These are phyloP conservation scores for Gloeostereum incarnatum DNA, from an alignment of 768 basidiomycete species.

Conservation along the genomic window DNA sequence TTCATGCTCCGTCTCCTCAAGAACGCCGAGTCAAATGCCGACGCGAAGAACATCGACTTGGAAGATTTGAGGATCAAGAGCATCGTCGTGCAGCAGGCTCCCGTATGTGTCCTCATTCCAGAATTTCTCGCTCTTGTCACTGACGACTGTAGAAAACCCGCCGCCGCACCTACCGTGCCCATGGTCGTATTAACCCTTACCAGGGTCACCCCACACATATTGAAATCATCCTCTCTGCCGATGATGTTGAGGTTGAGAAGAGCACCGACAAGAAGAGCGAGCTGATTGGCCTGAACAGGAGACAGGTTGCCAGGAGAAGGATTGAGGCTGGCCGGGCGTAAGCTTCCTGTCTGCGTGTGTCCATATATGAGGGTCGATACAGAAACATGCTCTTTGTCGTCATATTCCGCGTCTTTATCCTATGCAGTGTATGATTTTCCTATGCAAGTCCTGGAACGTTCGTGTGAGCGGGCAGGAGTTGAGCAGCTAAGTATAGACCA, in stretches of 20 bases:
- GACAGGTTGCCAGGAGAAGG: conserved; percentile 80
- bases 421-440: too few relatives aligned
- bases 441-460: too few relatives aligned
- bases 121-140: background rate
- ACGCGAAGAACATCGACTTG: conserved; percentile 90
- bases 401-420: too few relatives aligned
- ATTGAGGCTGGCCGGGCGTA: conserved; percentile 74
- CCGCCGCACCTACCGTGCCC: conserved; percentile 97
- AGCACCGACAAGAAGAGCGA: conserved; percentile 71
- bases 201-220: conserved; percentile 97
- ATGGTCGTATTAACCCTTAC: conserved; percentile 98
- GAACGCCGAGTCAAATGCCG: conserved; percentile 99
- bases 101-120: conserved; percentile 43
- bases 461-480: too few relatives aligned
- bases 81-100: conserved; percentile 98
- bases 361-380: too few relatives aligned
- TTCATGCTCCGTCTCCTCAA: conserved; percentile 92
- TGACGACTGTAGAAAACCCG: conserved; percentile 83
- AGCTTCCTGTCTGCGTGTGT: conserved; percentile 21
- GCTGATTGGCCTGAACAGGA: conserved; percentile 67
- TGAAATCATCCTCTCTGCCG: conserved; percentile 82
- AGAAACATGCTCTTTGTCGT: too few relatives aligned
- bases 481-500: too few relatives aligned
- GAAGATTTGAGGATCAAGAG: conserved; percentile 93
- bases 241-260: conserved; percentile 82